Base-by-base conservation (phyloP, 2,329 filamentous ascomycete genomes). In the Colletotrichum higginsianum region DNA sequence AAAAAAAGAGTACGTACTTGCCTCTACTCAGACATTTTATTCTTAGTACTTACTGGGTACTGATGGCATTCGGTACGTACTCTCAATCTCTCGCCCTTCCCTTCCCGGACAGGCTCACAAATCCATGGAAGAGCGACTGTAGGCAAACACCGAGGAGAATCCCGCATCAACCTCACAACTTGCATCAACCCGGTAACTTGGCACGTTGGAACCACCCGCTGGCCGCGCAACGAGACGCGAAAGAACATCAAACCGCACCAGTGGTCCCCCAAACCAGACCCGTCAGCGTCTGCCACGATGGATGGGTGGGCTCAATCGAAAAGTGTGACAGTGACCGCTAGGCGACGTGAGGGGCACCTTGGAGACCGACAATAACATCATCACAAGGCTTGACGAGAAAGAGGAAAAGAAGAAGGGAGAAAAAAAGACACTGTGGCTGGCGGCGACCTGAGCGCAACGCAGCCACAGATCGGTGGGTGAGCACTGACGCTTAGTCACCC, bases 161-260 rank as follows among this genome's bases (percentile, higher is more conserved):
- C 16, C 49, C 35, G 11, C 21, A 42, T 44, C 61, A 55, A 44
- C 47, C 42, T 40, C 64, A 61, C 35, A 63, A 68, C 58, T 71
- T 58, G 69, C 65, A 64, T 53, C 58, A 71, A 53, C 69, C 69
- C 40, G 57, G 52, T 9, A 56, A 42, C 18, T 13, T 52, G n/a
- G 44, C 15, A 18, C 3, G 15, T 56, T 23, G 35, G 53, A 21
- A 57, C 53, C 21, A 68, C 16, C 52, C 35, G 69, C 65, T 72
- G 65, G 65, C 69, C 58, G 69, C 65, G 69, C 69, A 72, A 72
- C 52, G 44, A 56, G 44, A 44, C 52, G 44, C 50, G 11, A 57
- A 35, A 52, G n/a, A 62, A 26, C 1, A 13, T 50, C 21, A 18
- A 50, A 4, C 30, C 21, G 21, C 18, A 21, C n/a, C 46, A 50